Evolutionary conservation across 2,329 filamentous ascomycete genomes (phyloP).

Genomic region (Mycosphaerella sp.): DNA sequence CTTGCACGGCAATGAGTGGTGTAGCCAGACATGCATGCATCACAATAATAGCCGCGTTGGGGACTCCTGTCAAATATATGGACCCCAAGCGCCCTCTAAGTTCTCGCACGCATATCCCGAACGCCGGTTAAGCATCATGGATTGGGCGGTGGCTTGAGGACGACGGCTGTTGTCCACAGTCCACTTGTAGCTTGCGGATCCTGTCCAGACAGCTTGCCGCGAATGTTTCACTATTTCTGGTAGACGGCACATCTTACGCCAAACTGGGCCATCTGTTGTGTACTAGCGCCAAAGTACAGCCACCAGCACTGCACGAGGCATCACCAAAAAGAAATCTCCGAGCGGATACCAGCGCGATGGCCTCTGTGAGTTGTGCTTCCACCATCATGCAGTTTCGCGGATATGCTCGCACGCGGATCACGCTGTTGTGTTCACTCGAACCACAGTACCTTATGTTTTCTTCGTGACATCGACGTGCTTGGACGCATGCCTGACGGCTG

Average conservation of each 20-base stretch:
- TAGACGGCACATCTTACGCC: conserved; percentile 7
- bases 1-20: neutral
- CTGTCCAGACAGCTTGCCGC: conserved; percentile 10
- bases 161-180: too few relatives aligned
- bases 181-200: conserved; percentile 4
- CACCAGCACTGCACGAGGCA: conserved; percentile 8
- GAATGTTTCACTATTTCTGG: conserved; percentile 22
- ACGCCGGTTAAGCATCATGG: neutral
- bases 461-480: conserved; percentile 12
- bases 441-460: conserved; percentile 7
- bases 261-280: neutral
- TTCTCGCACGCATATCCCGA: neutral
- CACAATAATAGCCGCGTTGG: neutral
- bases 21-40: neutral
- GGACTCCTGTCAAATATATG: neutral
- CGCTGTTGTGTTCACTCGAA: conserved; percentile 20
- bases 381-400: conserved; percentile 13
- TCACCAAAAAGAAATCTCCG: conserved; percentile 16
- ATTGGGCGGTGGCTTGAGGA: conserved; percentile 1
- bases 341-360: conserved; percentile 15
- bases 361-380: conserved; percentile 6
- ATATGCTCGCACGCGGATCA: conserved; percentile 21
- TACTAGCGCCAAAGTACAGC: neutral
- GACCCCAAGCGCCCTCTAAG: neutral
- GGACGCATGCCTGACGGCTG: conserved; percentile 13